A percentile compares a stretch with the other conserved stretches of the same genome.
These are phyloP conservation scores for Oenanthe javanica DNA, from an alignment of 140 eudicot species.

Conservation along the genomic window DNA sequence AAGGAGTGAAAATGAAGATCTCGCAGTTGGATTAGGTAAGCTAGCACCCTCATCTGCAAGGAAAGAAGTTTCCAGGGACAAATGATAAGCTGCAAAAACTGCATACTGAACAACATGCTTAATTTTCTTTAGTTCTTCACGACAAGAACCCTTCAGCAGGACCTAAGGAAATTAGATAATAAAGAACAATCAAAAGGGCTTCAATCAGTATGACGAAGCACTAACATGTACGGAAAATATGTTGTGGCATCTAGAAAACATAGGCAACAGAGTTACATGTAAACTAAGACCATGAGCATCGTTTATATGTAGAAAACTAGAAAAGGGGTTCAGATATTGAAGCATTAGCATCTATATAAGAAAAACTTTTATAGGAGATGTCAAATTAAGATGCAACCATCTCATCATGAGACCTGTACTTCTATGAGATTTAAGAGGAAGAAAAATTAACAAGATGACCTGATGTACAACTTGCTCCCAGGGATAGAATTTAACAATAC, in stretches of 20 bases:
- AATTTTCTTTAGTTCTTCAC: slow-evolving; percentile 76
- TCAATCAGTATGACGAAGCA: not conserved
- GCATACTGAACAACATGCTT: slow-evolving; percentile 91
- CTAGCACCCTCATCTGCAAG: slow-evolving; percentile 96
- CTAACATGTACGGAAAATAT: not conserved
- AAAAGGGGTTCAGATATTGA: not conserved
- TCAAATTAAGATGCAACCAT: not conserved
- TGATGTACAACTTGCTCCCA: not conserved
- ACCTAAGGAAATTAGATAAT: slow-evolving; percentile 39
- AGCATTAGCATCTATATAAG: not conserved
- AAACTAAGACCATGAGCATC: not conserved
- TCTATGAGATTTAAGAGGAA: not conserved
- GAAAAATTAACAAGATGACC: not conserved
- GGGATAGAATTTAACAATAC: not conserved
- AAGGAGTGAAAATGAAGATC: slow-evolving; percentile 26
- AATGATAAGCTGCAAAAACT: slow-evolving; percentile 91
- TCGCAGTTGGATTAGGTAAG: slow-evolving; percentile 48
- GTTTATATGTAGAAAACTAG: too few relatives aligned
- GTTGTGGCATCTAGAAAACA: not conserved
- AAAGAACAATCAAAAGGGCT: not conserved
- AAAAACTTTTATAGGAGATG: not conserved
- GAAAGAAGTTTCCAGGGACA: slow-evolving; percentile 93
- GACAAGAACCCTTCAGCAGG: slow-evolving; percentile 65
- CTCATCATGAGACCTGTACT: not conserved
- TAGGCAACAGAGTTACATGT: not conserved